Conservation (phyloP, 352 stramenopile species). For the Phytopythium ostracodes region DNA sequence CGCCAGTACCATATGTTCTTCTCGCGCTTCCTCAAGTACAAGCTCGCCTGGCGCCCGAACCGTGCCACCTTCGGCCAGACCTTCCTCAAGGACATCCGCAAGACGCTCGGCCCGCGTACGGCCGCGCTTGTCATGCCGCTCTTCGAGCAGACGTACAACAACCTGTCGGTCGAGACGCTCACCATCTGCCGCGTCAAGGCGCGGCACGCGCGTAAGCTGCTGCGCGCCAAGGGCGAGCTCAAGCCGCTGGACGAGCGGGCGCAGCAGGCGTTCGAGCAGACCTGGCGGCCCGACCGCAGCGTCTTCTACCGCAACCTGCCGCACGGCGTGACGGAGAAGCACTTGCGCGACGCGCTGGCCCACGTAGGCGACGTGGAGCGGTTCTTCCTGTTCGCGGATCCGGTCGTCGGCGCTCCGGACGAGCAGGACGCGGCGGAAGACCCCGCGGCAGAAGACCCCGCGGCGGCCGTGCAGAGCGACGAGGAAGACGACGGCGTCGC, state of each 20-base stretch:
- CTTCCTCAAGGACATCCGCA: slow-evolving; percentile 72
- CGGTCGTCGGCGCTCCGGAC: slow-evolving; percentile 52
- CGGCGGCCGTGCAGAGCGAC: slow-evolving; percentile 11
- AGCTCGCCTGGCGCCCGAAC: slow-evolving; percentile 80
- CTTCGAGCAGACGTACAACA: slow-evolving; percentile 69
- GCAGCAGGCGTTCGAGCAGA: slow-evolving; percentile 24
- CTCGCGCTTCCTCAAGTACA: slow-evolving; percentile 84
- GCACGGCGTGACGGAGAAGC: slow-evolving; percentile 54
- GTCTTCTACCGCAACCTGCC: slow-evolving; percentile 85
- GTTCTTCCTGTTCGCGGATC: slow-evolving; percentile 67
- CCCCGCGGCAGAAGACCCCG: slow-evolving; percentile 12
- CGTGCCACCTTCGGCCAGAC: slow-evolving; percentile 73
- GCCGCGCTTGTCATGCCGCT: slow-evolving; percentile 72
- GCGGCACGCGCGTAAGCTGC: slow-evolving; percentile 61
- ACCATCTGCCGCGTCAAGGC: slow-evolving; percentile 82
- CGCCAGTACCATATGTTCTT: slow-evolving; percentile 88
- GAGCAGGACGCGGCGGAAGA: slow-evolving; percentile 22
- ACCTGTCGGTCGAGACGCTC: slow-evolving; percentile 81
- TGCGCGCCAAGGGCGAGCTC: slow-evolving; percentile 47
- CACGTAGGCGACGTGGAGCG: slow-evolving; percentile 66
- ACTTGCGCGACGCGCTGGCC: slow-evolving; percentile 57
- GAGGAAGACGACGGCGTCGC: slow-evolving; percentile 6
- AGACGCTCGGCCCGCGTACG: slow-evolving; percentile 50
- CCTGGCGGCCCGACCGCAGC: slow-evolving; percentile 49
- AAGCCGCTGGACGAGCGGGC: slow-evolving; percentile 39